Evolutionary conservation across 768 basidiomycete species (phyloP), one percentile per base, ranked within the genome.

Genomic region (Suillus fuscotomentosus): DNA sequence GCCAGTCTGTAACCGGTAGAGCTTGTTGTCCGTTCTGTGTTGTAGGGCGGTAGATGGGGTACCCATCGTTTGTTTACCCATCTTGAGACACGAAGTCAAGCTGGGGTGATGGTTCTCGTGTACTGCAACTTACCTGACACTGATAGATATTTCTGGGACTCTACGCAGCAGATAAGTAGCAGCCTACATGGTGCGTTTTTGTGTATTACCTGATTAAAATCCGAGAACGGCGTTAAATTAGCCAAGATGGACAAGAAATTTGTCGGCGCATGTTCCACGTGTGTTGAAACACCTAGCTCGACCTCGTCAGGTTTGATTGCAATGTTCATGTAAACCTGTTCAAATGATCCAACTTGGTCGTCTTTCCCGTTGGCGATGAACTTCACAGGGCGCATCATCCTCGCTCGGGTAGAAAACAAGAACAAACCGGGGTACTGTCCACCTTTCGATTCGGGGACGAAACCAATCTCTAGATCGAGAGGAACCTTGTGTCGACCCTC

Each of bases 1-100:
- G 4, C 95, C 95, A 5, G 90, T 90, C 79, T 99, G 97, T 4
- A 99, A 84, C 24, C 95, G 89, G 77, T 99, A 99, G 53, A 99
- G 86, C 78, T 99, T 99, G 82, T 99, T 99, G 78, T 99, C 97
- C 11, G 97, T 99, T 65, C 97, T 86, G 71, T 95, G 94, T 70
- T 86, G 85, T 47, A 99, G 76, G 6, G 95, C 91, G 2, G 96
- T 98, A 39, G 95, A 89, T 2, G 97, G 97, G 22, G 97, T 99
- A 34, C 97, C 97, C 97, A 99, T 99, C 2, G 94, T 92, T 87
- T 99, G 97, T 82, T 99, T 99, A 75, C 96, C 95, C 97, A 99
- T 99, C 90, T 99, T 75, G 62, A 66, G 36, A 17, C 50, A 45
- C 36, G 39, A 22, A 22, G 50, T 11, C 54, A 50, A 36, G 51